phyloP scores from a whole-genome alignment of 768 basidiomycete genomes.

The Hericium erinaceus region DNA sequence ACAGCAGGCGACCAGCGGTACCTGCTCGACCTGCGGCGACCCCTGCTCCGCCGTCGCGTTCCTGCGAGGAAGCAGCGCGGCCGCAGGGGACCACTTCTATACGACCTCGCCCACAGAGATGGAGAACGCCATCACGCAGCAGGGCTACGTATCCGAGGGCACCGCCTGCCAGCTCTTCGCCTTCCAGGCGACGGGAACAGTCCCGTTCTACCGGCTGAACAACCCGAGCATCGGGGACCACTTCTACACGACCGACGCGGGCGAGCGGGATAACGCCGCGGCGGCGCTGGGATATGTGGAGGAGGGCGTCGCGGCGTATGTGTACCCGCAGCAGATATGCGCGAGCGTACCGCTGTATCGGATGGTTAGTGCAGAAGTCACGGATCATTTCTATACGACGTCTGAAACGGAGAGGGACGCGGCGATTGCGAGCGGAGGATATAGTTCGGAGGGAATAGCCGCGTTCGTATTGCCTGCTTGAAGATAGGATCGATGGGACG shows the following conservation, averaged over 20 bases:
- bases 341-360: neutral
- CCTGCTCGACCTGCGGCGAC: too few species aligned
- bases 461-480: neutral
- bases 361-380: neutral
- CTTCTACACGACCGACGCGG: neutral
- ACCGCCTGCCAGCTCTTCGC: neutral
- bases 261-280: neutral
- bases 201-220: neutral
- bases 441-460: neutral
- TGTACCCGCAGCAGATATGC: neutral
- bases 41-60: too few species aligned
- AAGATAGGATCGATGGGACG: neutral
- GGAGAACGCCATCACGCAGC: neutral
- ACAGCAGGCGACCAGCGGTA: too few species aligned
- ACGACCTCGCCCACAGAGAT: neutral
- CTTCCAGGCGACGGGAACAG: neutral
- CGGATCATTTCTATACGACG: neutral
- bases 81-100: neutral
- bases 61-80: too few species aligned
- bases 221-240: neutral
- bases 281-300: neutral
- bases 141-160: neutral
- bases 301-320: neutral
- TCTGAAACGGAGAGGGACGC: neutral
- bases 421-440: neutral